A percentile compares a stretch with the other conserved stretches of the same genome.
Conservation (phyloP, 768 basidiomycete genomes). For the Macrolepiota dolichaula region DNA sequence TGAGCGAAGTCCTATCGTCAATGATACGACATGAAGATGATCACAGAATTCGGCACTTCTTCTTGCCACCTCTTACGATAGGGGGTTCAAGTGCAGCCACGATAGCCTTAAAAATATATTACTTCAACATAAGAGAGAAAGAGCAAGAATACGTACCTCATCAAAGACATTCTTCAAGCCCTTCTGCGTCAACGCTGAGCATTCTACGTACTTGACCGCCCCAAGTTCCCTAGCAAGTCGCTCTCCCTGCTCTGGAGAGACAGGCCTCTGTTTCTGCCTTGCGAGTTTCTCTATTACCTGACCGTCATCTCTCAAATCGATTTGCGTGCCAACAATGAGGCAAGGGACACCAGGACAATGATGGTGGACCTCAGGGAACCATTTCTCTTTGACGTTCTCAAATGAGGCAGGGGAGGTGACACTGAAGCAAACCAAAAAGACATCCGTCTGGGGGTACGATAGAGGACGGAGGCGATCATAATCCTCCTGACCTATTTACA, state of each 20-base stretch:
- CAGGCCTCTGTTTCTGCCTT: constrained; percentile 95
- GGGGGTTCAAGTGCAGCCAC: constrained; percentile 98
- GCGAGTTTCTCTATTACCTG: constrained; percentile 93
- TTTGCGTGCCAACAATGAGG: constrained; percentile 98
- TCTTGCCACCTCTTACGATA: constrained; percentile 76
- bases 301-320: constrained; percentile 92
- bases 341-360: constrained; percentile 99
- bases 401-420: constrained; percentile 98
- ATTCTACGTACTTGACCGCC: constrained; percentile 99
- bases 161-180: constrained; percentile 99
- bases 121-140: constrained; percentile 8
- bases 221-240: constrained; percentile 95
- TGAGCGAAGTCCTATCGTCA: constrained; percentile 19
- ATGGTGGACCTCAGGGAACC: constrained; percentile 99
- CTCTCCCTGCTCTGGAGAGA: constrained; percentile 85
- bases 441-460: constrained; percentile 99
- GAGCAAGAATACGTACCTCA: constrained; percentile 62
- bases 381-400: constrained; percentile 99
- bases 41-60: constrained; percentile 85
- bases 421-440: constrained; percentile 99
- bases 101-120: constrained; percentile 65
- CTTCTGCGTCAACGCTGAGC: constrained; percentile 98
- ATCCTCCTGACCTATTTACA: constrained; percentile 96
- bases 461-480: constrained; percentile 98
- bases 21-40: constrained; percentile 11